Conservation (phyloP, 1,284 basidiomycete species). For the Xerocomus minutiporus region DNA sequence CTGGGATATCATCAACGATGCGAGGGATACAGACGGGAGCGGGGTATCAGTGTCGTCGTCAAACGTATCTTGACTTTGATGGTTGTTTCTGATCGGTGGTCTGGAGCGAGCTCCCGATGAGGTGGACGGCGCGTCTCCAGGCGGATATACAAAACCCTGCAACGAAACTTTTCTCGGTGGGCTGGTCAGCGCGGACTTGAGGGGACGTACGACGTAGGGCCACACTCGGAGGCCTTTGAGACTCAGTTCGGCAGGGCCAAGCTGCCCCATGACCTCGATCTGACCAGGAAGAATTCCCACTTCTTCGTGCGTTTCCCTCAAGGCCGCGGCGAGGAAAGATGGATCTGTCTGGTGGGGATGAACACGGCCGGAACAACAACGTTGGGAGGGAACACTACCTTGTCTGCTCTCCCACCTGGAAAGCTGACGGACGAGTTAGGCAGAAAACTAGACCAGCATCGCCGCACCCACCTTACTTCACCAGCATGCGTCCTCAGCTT, state of each 20-base stretch:
- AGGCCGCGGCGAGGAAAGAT: conserved; percentile 52
- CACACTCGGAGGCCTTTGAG: conserved; percentile 61
- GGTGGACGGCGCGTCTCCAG: background rate
- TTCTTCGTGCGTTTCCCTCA: conserved; percentile 74
- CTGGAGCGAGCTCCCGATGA: background rate
- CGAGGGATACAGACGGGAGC: conserved; percentile 57
- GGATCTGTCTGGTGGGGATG: conserved; percentile 45
- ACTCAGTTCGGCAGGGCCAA: conserved; percentile 60
- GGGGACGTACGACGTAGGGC: conserved; percentile 64
- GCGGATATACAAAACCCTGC: conserved; percentile 60
- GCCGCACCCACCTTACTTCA: conserved; percentile 64
- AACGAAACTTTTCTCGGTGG: background rate
- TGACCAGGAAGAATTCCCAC: conserved; percentile 54
- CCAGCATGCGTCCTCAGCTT: conserved; percentile 66
- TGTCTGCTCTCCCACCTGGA: conserved; percentile 71
- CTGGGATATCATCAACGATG: conserved; percentile 49
- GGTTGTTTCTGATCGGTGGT: background rate
- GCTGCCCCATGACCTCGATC: conserved; percentile 60
- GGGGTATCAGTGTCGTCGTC: conserved; percentile 36
- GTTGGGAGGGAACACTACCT: conserved; percentile 37
- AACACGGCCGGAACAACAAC: background rate
- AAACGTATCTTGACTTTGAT: background rate
- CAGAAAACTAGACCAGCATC: background rate
- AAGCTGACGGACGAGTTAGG: conserved; percentile 45
- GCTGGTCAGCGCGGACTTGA: background rate